A percentile compares a stretch with the other conserved stretches of the same genome.
Conservation (phyloP, 2,329 filamentous ascomycete species). For the Aureobasidium mangrovei region DNA sequence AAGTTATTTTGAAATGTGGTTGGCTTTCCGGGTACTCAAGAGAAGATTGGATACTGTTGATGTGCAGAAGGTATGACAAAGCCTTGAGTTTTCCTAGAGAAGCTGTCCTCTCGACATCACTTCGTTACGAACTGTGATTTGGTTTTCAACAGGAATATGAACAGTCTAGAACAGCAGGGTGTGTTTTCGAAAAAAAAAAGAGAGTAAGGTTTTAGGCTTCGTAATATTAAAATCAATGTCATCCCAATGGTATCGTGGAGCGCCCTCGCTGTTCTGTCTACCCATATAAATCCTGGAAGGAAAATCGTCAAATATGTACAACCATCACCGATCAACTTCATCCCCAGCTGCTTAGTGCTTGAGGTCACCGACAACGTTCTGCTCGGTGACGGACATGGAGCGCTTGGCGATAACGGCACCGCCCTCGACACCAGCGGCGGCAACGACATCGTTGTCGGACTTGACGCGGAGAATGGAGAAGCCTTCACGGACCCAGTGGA, state of each 20-base stretch:
- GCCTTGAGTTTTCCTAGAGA: too few species aligned
- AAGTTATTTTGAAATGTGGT: too few species aligned
- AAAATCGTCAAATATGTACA: conserved; percentile 12
- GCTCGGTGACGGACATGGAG: conserved; percentile 13
- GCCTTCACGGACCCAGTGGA: conserved; percentile 27
- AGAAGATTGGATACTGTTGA: too few species aligned
- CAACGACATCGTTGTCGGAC: conserved; percentile 22
- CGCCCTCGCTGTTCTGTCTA: conserved; percentile 14
- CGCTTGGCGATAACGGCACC: conserved; percentile 21
- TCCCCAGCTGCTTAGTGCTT: background rate
- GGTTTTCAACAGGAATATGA: too few species aligned
- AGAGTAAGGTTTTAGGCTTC: too few species aligned
- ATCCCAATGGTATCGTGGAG: background rate
- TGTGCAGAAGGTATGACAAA: too few species aligned
- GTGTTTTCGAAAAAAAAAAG: too few species aligned
- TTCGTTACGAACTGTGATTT: too few species aligned
- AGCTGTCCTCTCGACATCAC: too few species aligned
- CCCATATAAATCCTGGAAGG: background rate
- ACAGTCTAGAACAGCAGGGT: too few species aligned
- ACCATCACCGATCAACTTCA: background rate
- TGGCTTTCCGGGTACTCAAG: too few species aligned
- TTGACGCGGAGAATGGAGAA: conserved; percentile 27
- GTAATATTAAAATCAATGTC: too few species aligned
- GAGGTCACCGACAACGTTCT: conserved; percentile 2
- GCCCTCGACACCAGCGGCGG: conserved; percentile 26